These are phyloP conservation scores for Epichloe sibirici DNA, from an alignment of 2,329 filamentous ascomycete species.

Conservation along the genomic window DNA sequence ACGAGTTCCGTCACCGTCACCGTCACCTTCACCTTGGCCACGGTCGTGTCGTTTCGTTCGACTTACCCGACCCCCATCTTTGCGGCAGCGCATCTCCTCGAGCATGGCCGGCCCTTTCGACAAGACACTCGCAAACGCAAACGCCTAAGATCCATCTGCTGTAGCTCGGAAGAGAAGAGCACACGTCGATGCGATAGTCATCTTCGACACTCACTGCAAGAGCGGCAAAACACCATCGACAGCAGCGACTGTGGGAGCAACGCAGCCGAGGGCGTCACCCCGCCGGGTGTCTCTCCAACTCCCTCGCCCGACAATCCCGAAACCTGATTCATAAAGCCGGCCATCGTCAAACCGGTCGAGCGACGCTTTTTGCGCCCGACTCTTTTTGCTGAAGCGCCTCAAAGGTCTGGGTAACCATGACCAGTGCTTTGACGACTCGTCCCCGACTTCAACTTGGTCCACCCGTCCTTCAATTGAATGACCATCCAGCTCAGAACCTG, in stretches of 20 bases:
- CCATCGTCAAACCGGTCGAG: neutral
- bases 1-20: neutral
- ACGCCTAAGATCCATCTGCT: neutral
- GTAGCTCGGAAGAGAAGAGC: neutral
- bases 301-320: neutral
- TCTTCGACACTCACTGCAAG: neutral
- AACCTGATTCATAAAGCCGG: neutral
- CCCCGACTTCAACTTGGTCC: neutral
- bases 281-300: neutral
- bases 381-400: neutral
- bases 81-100: neutral
- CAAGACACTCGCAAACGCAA: neutral
- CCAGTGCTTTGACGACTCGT: neutral
- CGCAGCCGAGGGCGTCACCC: neutral
- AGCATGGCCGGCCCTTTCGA: neutral
- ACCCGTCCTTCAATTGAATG: neutral
- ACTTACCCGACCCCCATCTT: neutral
- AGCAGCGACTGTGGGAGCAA: neutral
- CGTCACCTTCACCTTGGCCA: neutral
- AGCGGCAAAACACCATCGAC: neutral
- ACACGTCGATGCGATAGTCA: neutral
- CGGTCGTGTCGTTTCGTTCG: neutral
- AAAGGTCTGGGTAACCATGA: constrained; percentile 5
- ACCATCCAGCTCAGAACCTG: neutral
- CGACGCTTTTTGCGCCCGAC: neutral